phyloP scores from a whole-genome alignment of 257 asterid genomes.

The Perilla frutescens region DNA sequence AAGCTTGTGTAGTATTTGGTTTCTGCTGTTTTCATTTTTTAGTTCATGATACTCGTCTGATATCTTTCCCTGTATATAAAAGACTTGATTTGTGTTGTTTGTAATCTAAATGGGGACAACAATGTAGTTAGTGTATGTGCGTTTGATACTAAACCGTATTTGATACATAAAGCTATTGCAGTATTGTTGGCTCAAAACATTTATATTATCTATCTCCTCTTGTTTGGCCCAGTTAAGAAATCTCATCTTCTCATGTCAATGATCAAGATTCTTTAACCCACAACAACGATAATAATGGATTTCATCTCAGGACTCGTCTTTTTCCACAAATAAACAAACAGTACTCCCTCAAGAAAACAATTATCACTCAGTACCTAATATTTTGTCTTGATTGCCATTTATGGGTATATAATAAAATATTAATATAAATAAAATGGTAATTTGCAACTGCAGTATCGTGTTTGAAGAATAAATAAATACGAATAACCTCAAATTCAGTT shows the following conservation, averaged over 20 bases:
- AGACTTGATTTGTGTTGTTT: constrained; percentile 23
- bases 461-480: too few species aligned
- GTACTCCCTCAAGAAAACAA: background rate
- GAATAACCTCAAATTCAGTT: background rate
- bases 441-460: too few species aligned
- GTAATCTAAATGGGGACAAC: constrained; percentile 1
- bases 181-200: background rate
- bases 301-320: background rate
- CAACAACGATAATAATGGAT: background rate
- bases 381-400: background rate
- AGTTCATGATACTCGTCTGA: background rate
- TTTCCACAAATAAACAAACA: background rate
- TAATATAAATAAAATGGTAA: too few species aligned
- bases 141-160: background rate
- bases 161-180: background rate
- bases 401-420: too few species aligned
- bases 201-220: background rate
- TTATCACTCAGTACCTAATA: background rate
- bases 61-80: constrained; percentile 25
- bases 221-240: constrained; percentile 14
- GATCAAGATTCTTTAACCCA: constrained; percentile 12
- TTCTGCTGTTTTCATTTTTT: background rate
- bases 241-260: background rate
- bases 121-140: background rate
- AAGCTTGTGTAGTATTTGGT: constrained; percentile 14